Evolutionary conservation across 2,329 filamentous ascomycete genomes (phyloP).

Genomic region (Rhytidhysteron rufulum): DNA sequence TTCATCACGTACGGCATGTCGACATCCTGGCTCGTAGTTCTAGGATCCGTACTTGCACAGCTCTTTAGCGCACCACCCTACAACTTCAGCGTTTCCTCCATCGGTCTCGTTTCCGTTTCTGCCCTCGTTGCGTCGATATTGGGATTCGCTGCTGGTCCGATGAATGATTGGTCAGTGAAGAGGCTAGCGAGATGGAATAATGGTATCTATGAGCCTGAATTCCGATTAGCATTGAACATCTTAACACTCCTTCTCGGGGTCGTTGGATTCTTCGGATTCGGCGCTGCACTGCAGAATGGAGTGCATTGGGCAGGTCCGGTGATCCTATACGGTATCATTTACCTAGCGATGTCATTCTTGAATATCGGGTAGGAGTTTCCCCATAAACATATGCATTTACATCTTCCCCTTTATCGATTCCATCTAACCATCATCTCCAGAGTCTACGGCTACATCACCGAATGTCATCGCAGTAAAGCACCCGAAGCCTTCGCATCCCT

Average conservation of each 20-base stretch:
- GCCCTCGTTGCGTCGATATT: slow-evolving; percentile 76
- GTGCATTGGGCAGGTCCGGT: slow-evolving; percentile 14
- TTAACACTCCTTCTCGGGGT: slow-evolving; percentile 74
- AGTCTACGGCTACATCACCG: slow-evolving; percentile 67
- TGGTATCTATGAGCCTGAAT: slow-evolving; percentile 86
- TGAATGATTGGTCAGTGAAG: slow-evolving; percentile 69
- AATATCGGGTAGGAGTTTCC: slow-evolving; percentile 19
- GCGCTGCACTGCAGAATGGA: slow-evolving; percentile 61
- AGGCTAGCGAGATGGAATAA: slow-evolving; percentile 68
- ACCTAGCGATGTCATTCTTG: slow-evolving; percentile 18
- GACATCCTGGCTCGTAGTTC: slow-evolving; percentile 23
- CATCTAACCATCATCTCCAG: slow-evolving; percentile 4
- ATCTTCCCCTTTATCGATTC: background rate
- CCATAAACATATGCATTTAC: background rate
- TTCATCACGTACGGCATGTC: slow-evolving; percentile 22
- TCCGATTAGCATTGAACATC: slow-evolving; percentile 73
- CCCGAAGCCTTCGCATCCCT: slow-evolving; percentile 85
- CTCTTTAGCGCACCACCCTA: slow-evolving; percentile 27
- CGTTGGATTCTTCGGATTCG: slow-evolving; percentile 81
- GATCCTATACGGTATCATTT: slow-evolving; percentile 18
- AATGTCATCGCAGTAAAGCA: slow-evolving; percentile 81
- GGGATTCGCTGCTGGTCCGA: slow-evolving; percentile 69
- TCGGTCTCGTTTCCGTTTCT: slow-evolving; percentile 21
- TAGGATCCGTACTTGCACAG: slow-evolving; percentile 20
- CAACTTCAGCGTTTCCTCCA: slow-evolving; percentile 20